Percentiles rank a stretch among this genome's conserved stretches.
These are phyloP conservation scores for Talaromyces adpressus DNA, from an alignment of 495 filamentous ascomycete genomes.

Conservation along the genomic window DNA sequence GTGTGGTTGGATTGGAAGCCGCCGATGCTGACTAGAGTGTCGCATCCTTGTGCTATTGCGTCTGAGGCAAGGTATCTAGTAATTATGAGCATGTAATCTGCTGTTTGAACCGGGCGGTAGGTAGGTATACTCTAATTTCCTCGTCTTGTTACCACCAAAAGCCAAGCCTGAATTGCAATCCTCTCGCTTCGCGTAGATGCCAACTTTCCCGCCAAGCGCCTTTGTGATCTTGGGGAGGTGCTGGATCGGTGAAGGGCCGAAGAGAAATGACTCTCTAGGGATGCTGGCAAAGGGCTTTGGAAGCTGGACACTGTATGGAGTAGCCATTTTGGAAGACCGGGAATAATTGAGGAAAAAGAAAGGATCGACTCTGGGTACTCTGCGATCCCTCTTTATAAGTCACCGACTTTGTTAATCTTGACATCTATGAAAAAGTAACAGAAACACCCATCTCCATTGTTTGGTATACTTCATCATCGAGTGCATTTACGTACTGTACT, in stretches of 20 bases:
- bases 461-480: background rate
- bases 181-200: conserved; percentile 57
- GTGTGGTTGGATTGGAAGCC: conserved; percentile 64
- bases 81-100: background rate
- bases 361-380: background rate
- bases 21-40: conserved; percentile 55
- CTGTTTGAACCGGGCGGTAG: background rate
- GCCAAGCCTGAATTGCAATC: conserved; percentile 56
- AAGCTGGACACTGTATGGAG: conserved; percentile 35
- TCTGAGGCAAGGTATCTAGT: conserved; percentile 40
- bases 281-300: conserved; percentile 53
- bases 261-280: conserved; percentile 44
- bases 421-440: background rate
- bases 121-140: conserved; percentile 51
- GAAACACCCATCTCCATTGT: background rate
- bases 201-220: conserved; percentile 44
- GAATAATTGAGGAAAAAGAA: background rate
- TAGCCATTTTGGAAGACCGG: background rate
- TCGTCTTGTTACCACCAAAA: conserved; percentile 59
- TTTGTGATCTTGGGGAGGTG: conserved; percentile 49
- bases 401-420: background rate
- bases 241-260: conserved; percentile 55
- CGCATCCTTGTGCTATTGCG: conserved; percentile 43
- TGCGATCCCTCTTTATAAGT: background rate
- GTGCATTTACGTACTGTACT: background rate